Evolutionary conservation across 2,329 filamentous ascomycete genomes (phyloP).

Genomic region (Cadophora malorum): DNA sequence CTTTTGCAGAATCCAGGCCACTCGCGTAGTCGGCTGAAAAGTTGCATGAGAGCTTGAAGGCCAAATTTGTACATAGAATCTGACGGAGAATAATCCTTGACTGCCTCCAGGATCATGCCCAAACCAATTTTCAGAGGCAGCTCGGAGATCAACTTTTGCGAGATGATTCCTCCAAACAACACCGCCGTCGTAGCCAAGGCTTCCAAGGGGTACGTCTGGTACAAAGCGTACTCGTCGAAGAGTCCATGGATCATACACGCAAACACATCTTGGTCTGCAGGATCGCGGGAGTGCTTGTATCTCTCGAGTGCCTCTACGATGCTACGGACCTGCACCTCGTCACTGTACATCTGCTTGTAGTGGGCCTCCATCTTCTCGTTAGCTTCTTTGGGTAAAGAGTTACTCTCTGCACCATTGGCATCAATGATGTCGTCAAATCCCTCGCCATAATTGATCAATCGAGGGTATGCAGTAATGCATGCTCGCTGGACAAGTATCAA

Average conservation of each 20-base stretch:
- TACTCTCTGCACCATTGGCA: conserved; percentile 80
- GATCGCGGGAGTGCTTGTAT: conserved; percentile 87
- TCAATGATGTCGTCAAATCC: conserved; percentile 93
- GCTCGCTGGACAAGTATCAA: conserved; percentile 82
- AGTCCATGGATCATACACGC: conserved; percentile 98
- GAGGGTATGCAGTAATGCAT: conserved; percentile 91
- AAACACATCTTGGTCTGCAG: conserved; percentile 91
- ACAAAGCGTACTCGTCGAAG: conserved; percentile 97
- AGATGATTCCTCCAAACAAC: conserved; percentile 95
- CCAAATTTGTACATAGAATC: conserved; percentile 98
- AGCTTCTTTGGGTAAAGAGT: conserved; percentile 77
- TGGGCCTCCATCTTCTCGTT: conserved; percentile 96
- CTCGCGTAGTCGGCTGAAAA: conserved; percentile 81
- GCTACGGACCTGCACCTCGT: conserved; percentile 83
- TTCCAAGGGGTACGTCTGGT: conserved; percentile 94
- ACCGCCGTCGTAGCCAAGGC: conserved; percentile 95
- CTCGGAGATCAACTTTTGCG: conserved; percentile 87
- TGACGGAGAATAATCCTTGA: conserved; percentile 81
- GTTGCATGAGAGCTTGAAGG: conserved; percentile 89
- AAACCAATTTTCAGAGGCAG: conserved; percentile 93
- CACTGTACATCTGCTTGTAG: conserved; percentile 97
- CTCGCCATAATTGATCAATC: conserved; percentile 95
- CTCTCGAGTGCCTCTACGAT: conserved; percentile 84
- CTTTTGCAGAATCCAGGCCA: conserved; percentile 96
- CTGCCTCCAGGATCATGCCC: conserved; percentile 96